phyloP scores from a whole-genome alignment of 371 early-diverging fungal species.

The Fennellomyces sp. region DNA sequence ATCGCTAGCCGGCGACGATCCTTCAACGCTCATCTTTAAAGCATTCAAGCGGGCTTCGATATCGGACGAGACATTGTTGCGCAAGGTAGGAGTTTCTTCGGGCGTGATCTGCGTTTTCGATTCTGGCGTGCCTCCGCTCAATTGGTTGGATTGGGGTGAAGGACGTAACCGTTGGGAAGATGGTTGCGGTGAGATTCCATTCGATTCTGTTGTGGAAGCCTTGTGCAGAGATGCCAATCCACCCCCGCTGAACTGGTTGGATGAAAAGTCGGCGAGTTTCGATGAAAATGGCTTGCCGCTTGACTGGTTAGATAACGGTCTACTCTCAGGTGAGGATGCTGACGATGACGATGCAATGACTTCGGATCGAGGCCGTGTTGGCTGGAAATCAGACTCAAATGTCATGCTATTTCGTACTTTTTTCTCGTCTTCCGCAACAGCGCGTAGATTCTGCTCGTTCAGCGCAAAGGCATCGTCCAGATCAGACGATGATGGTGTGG shows the following conservation, averaged over 20 bases:
- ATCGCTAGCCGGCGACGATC: not conserved
- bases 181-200: too few relatives aligned
- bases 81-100: not conserved
- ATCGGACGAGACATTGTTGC: constrained; percentile 27
- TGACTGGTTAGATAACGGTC: not conserved
- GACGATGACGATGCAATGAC: not conserved
- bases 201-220: too few relatives aligned
- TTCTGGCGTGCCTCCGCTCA: too few relatives aligned
- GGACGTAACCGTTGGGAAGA: not conserved
- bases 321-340: not conserved
- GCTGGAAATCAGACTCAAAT: constrained; percentile 26
- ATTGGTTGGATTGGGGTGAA: too few relatives aligned
- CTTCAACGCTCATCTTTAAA: constrained; percentile 24
- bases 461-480: constrained; percentile 5
- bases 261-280: constrained; percentile 3
- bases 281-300: not conserved
- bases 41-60: constrained; percentile 38
- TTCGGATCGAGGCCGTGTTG: not conserved
- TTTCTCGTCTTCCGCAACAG: not conserved
- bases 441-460: not conserved
- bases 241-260: constrained; percentile 1
- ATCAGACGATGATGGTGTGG: constrained; percentile 1
- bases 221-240: not conserved
- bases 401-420: constrained; percentile 11
- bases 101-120: not conserved